Base-by-base conservation (phyloP, 1,284 basidiomycete species). In the Leccinum fallax region DNA sequence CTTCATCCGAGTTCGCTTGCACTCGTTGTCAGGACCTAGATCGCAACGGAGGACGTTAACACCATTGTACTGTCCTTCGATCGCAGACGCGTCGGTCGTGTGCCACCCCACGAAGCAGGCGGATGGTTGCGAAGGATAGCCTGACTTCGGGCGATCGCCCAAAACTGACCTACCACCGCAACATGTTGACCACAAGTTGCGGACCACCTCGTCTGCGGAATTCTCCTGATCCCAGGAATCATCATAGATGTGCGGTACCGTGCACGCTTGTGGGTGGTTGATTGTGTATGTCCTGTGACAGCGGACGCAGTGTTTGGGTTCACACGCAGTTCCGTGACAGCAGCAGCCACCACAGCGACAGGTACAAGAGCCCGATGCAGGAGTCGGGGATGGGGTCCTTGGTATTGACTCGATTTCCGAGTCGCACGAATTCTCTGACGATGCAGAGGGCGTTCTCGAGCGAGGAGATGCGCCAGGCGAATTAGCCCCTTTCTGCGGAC, bases 231-330 rank as follows among this genome's bases (percentile, higher is more conserved):
- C 5, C n/a, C 40, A 11, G 15, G 36, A 8, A 6, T 13, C 5
- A 24, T 59, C 28, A 21, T 53, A 26, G 26, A 57, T 21, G 26
- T 58, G 61, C 3, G 62, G 61, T 2, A 63, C 16, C 13, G 26
- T 28, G 26, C 55, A 63, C 13, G 61, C 62, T 32, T 63, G 21
- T 11, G 62, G n/a, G 15, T 57, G 52, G 9, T 63, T 54, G 46
- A 43, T n/a, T 2, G 26, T 63, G 55, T 63, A 58, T 8, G 53
- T 6, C 9, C 26, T n/a, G 28, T 63, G 62, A 5, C 55, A 63
- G 28, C 61, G 61, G 9, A 62, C 55, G 53, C 46, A 63, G 32
- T 62, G 61, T 36, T 49, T 48, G 1, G 46, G 55, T n/a, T 64
- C 36, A 24, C 15, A 53, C 7, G 21, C 46, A 4, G 30, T 36